These are phyloP conservation scores for Boletales sp. DNA, from an alignment of 768 basidiomycete genomes.

Conservation along the genomic window DNA sequence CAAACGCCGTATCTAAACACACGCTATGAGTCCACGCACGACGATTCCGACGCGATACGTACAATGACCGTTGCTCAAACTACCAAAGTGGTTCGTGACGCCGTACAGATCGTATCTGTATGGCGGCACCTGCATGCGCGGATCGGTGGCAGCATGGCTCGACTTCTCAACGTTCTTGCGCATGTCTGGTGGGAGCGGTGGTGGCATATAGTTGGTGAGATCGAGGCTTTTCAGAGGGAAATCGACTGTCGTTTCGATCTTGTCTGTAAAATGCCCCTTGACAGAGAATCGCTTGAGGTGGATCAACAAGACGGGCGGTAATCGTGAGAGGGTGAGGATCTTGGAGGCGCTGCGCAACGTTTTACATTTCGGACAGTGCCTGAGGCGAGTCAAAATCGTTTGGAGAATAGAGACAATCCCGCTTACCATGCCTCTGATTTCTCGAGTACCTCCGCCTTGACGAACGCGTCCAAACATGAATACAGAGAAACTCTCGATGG, in stretches of 20 bases:
- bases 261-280: conserved; percentile 91
- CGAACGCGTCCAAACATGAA: conserved; percentile 85
- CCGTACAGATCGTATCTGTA: conserved; percentile 93
- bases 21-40: not conserved
- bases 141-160: conserved; percentile 41
- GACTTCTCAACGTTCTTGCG: conserved; percentile 48
- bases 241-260: conserved; percentile 92
- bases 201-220: conserved; percentile 82
- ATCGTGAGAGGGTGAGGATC: conserved; percentile 81
- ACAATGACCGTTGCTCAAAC: conserved; percentile 95
- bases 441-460: conserved; percentile 86
- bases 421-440: conserved; percentile 90
- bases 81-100: conserved; percentile 96
- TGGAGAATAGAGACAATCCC: not conserved
- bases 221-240: conserved; percentile 70
- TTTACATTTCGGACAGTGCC: conserved; percentile 97
- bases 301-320: conserved; percentile 90
- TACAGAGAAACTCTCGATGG: conserved; percentile 63
- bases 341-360: conserved; percentile 82
- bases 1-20: conserved; percentile 81
- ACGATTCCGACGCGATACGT: conserved; percentile 30
- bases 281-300: conserved; percentile 91
- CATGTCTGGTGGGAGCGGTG: conserved; percentile 64
- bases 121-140: conserved; percentile 78
- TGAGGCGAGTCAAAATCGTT: conserved; percentile 27